Evolutionary conservation across 305 asterid species (phyloP).

Genomic region (Fraxinus floribunda): DNA sequence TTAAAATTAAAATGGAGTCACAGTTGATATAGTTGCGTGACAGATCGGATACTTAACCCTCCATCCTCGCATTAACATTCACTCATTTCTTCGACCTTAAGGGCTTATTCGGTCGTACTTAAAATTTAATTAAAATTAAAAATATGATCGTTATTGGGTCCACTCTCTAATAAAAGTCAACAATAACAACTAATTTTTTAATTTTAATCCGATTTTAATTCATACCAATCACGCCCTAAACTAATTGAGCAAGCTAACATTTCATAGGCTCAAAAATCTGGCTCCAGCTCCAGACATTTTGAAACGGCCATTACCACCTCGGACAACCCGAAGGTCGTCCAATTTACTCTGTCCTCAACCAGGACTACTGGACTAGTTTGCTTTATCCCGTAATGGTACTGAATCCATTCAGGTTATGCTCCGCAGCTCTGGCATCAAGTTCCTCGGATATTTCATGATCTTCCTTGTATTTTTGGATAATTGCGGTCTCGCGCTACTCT

Average conservation of each 20-base stretch:
- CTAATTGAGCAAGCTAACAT: not conserved
- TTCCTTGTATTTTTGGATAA: conserved; percentile 46
- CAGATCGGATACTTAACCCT: too few relatives aligned
- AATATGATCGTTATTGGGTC: too few relatives aligned
- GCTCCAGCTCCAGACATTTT: conserved; percentile 33
- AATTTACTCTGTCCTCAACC: conserved; percentile 25
- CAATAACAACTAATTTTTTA: too few relatives aligned
- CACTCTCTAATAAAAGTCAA: too few relatives aligned
- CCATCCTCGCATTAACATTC: too few relatives aligned
- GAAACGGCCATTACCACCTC: conserved; percentile 48
- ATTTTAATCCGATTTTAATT: too few relatives aligned
- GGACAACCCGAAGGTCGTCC: conserved; percentile 36
- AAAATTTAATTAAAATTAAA: too few relatives aligned
- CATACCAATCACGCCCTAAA: too few relatives aligned
- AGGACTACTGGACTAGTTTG: conserved; percentile 11
- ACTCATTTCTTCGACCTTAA: not conserved
- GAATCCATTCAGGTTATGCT: conserved; percentile 65
- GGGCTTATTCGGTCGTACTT: too few relatives aligned
- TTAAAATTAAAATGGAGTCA: too few relatives aligned
- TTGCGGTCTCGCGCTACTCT: conserved; percentile 61
- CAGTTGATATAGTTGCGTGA: too few relatives aligned
- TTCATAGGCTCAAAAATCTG: conserved; percentile 24
- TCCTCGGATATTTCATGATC: conserved; percentile 75
- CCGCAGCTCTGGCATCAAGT: conserved; percentile 44
- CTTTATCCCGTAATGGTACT: conserved; percentile 43